Evolutionary conservation across 495 filamentous ascomycete species (phyloP), one percentile per base, ranked within the genome.

Genomic region (Talaromyces adpressus): DNA sequence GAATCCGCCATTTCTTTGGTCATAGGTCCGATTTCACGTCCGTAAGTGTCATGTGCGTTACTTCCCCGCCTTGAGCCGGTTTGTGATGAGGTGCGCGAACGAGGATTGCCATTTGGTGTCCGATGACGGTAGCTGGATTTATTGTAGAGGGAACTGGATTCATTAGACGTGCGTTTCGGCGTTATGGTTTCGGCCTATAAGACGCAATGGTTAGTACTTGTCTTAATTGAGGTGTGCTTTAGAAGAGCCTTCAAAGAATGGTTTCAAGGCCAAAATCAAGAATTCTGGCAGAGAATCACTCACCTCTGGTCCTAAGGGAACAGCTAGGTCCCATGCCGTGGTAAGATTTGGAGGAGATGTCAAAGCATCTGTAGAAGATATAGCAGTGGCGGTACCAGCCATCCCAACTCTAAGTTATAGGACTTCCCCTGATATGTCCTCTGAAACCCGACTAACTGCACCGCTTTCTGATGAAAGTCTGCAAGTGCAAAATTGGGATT

Each of bases 1-100:
- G 18, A 23, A 36, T 62, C 60, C 18, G 34, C 47, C 25, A 53
- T 22, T 5, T 62, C 39, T 23, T 34, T 62, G 7, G 45, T 20
- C 20, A 49, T 30, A 0, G 60, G 29, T 34, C 41, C 60, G 18
- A 53, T 62, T 32, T 78, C 76, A 23, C 68, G 64, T 27, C 75
- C 79, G 64, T 87, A 82, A 22, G 81, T 72, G 61, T 88, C 86
- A 27, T 84, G 70, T 32, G 82, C 64, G 71, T 79, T 87, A 63
- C 86, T 47, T 78, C 71, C 57, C 85, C 85, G 63, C 80, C 86
- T 60, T 78, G 81, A 63, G 72, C 79, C 45, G 81, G 73, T 58
- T 66, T 71, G 34, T 67, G 79, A 62, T 82, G 76, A 78, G 64
- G 69, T 72, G 64, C 72, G 77, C n/a, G 75, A 69, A 56, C 67